Percentiles rank a stretch among this genome's conserved stretches.
Conservation (phyloP, 495 filamentous ascomycete genomes). For the Hypoxylon fuscum region DNA sequence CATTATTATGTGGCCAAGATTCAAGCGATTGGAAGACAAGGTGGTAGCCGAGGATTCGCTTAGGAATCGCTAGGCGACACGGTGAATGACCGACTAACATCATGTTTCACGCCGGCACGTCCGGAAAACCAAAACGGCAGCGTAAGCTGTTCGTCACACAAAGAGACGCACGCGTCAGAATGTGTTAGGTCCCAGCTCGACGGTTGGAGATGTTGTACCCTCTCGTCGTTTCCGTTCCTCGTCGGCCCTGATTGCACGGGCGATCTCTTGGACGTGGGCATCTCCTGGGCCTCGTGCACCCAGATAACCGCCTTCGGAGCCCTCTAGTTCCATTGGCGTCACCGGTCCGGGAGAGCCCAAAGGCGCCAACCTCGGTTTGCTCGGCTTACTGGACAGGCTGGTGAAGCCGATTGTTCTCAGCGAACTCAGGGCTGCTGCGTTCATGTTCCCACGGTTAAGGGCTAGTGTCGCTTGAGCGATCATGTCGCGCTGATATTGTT, state of each 20-base stretch:
- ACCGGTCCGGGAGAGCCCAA: constrained; percentile 80
- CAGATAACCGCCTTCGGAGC: constrained; percentile 37
- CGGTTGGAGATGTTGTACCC: constrained; percentile 26
- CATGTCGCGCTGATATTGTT: constrained; percentile 70
- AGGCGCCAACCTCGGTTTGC: constrained; percentile 71
- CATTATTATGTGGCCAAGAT: too few species aligned
- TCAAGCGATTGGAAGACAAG: too few species aligned
- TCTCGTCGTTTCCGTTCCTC: constrained; percentile 38
- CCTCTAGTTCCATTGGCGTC: constrained; percentile 77
- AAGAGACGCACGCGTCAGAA: constrained; percentile 17
- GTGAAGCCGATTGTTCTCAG: constrained; percentile 45
- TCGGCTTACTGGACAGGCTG: constrained; percentile 55
- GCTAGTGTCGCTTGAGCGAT: constrained; percentile 62
- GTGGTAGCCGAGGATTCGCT: too few species aligned
- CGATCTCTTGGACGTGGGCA: constrained; percentile 31
- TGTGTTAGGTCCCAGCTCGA: constrained; percentile 36
- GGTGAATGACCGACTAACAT: too few species aligned
- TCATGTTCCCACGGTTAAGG: constrained; percentile 50
- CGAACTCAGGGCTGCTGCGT: constrained; percentile 34
- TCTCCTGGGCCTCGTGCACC: constrained; percentile 22
- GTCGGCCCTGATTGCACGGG: constrained; percentile 33
- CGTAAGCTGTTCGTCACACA: background rate
- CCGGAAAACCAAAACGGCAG: background rate
- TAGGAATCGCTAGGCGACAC: too few species aligned
- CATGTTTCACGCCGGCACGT: too few species aligned